A percentile compares a stretch with the other conserved stretches of the same genome.
These are phyloP conservation scores for Phaeosphaeriaceae sp. DNA, from an alignment of 2,329 filamentous ascomycete genomes.

Conservation along the genomic window DNA sequence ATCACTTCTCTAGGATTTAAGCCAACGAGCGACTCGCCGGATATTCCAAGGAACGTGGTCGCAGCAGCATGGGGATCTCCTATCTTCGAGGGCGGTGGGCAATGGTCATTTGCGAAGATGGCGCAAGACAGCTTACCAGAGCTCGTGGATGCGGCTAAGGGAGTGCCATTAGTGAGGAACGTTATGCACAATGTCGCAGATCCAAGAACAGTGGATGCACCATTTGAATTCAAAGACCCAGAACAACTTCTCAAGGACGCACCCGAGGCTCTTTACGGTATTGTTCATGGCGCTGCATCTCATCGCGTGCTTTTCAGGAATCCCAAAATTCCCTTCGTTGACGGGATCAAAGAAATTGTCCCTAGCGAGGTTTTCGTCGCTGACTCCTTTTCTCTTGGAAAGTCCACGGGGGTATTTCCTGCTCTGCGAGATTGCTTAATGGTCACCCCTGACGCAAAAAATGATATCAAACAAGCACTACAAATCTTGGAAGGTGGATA, in stretches of 20 bases:
- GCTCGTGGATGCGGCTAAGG: neutral
- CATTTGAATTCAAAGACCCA: neutral
- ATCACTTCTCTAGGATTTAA: neutral
- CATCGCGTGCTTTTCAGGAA: neutral
- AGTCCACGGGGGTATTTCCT: neutral
- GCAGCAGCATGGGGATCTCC: neutral
- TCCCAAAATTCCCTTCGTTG: neutral
- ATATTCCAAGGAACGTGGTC: neutral
- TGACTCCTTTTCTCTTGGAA: neutral
- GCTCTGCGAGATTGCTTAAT: neutral
- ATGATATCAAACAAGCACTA: neutral
- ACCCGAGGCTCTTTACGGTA: neutral
- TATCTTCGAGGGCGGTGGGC: neutral
- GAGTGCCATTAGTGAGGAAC: neutral
- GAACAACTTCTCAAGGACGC: neutral
- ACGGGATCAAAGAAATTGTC: neutral
- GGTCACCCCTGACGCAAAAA: neutral
- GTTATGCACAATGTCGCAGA: neutral
- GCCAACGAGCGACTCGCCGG: neutral
- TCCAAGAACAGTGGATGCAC: neutral
- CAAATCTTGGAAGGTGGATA: neutral
- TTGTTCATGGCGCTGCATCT: neutral
- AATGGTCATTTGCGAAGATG: neutral
- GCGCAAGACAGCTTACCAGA: neutral
- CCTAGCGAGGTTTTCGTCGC: neutral